Base-by-base conservation (phyloP, 2,329 filamentous ascomycete species). In the Reticulascus tulasneorum region DNA sequence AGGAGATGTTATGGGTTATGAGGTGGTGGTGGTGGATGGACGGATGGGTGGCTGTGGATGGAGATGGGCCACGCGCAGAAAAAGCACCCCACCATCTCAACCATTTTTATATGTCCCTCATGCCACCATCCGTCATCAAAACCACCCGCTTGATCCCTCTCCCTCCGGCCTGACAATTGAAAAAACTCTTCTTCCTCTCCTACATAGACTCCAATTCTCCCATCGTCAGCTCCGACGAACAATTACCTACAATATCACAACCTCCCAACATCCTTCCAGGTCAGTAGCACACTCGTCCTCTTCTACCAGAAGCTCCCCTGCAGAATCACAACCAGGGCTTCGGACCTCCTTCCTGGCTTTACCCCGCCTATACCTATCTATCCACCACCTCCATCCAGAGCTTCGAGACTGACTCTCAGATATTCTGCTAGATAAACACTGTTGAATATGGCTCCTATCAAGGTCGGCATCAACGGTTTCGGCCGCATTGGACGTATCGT, bases 381-480 rank as follows among this genome's bases (percentile, higher is more conserved):
- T 25, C 37, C 38, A 33, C 38, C 38, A 29, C 34, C 38, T 26
- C 30, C 12, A 11, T 21, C 23, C n/a, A 24, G 20, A 33, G n/a
- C 28, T 11, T 19, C 24, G 24, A 26, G 26, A 28, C 23, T 31
- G n/a, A 37, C 16, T 19, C 13, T 9, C 19, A 11, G 13, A 25
- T 11, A 13, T 13, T 27, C 19, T 22, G 17, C 26, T 11, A 16
- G 22, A 17, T 24, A 38, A 40, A 27, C 18, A 21, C 7, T 13
- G 32, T 36, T 39, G 31, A 42, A 12, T 15, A 66, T 66, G 63
- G 56, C 62, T 64, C 60, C 63, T 63, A 66, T 75, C 65, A 79
- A 94, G 82, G 87, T 94, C 66, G 89, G 89, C 69, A 96, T 95
- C 84, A 97, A 96, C 85, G 91, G 93, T 71, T 98, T 98, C 79